Evolutionary conservation across 2,329 filamentous ascomycete genomes (phyloP).

Genomic region (Alternaria gaisen): DNA sequence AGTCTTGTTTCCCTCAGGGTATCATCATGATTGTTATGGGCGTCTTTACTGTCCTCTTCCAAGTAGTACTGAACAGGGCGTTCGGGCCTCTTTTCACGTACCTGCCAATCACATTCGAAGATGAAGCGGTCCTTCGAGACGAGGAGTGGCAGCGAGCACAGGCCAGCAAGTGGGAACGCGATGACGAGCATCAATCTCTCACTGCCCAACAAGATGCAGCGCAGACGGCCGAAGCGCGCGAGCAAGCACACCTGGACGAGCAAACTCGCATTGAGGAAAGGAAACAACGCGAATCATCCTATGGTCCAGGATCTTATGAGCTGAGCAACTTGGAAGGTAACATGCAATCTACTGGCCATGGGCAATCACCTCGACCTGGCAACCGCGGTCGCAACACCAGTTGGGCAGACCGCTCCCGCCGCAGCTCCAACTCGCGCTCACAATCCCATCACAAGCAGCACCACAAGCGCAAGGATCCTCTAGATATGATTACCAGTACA

Average conservation of each 20-base stretch:
- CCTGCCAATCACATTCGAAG: slow-evolving; percentile 92
- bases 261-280: slow-evolving; percentile 23
- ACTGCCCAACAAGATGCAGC: slow-evolving; percentile 46
- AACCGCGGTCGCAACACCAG: slow-evolving; percentile 31
- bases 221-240: slow-evolving; percentile 40
- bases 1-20: slow-evolving; percentile 76
- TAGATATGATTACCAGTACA: slow-evolving; percentile 38
- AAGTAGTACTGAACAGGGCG: slow-evolving; percentile 80
- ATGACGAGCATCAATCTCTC: slow-evolving; percentile 58
- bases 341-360: slow-evolving; percentile 4
- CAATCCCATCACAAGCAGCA: slow-evolving; percentile 32
- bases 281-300: slow-evolving; percentile 16
- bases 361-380: slow-evolving; percentile 25
- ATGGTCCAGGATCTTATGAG: slow-evolving; percentile 36
- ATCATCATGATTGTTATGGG: slow-evolving; percentile 83
- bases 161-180: slow-evolving; percentile 70
- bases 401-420: slow-evolving; percentile 43
- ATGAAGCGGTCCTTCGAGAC: slow-evolving; percentile 91
- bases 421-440: slow-evolving; percentile 40
- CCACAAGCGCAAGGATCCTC: slow-evolving; percentile 36
- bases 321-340: slow-evolving; percentile 38
- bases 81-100: slow-evolving; percentile 89
- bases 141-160: slow-evolving; percentile 86
- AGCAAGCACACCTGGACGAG: slow-evolving; percentile 46
- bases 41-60: slow-evolving; percentile 77